Conservation (phyloP, 441 rosid species). For the Dalechampia spathulata region DNA sequence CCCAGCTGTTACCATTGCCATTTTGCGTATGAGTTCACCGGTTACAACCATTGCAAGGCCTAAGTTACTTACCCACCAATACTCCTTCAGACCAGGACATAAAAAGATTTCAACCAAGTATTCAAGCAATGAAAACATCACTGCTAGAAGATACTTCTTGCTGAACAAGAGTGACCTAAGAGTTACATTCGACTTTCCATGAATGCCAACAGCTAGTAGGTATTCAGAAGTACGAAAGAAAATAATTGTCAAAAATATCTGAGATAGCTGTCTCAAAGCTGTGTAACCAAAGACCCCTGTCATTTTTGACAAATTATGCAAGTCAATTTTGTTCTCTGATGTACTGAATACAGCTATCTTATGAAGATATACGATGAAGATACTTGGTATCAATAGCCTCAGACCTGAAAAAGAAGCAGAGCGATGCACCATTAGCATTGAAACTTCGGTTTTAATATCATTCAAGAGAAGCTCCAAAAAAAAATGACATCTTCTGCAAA, state of each 20-base stretch:
- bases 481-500: no score
- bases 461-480: conserved; percentile 14
- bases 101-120: conserved; percentile 40
- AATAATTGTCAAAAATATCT: conserved; percentile 41
- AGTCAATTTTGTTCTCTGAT: conserved; percentile 11
- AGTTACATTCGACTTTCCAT: conserved; percentile 56
- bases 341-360: neutral
- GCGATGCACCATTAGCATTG: conserved; percentile 14
- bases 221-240: conserved; percentile 74
- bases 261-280: conserved; percentile 51
- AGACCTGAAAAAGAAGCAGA: conserved; percentile 34
- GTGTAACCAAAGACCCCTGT: conserved; percentile 46
- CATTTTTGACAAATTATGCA: conserved; percentile 26
- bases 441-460: conserved; percentile 11
- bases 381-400: conserved; percentile 4
- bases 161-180: conserved; percentile 58
- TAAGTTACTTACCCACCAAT: conserved; percentile 54
- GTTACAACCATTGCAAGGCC: conserved; percentile 52
- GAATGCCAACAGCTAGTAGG: conserved; percentile 43
- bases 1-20: conserved; percentile 69
- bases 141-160: conserved; percentile 52
- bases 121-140: conserved; percentile 52
- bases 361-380: neutral
- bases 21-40: conserved; percentile 58
- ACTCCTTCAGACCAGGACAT: conserved; percentile 60